These are phyloP conservation scores for Solanum tarapatanum DNA, from an alignment of 257 asterid species.

Conservation along the genomic window DNA sequence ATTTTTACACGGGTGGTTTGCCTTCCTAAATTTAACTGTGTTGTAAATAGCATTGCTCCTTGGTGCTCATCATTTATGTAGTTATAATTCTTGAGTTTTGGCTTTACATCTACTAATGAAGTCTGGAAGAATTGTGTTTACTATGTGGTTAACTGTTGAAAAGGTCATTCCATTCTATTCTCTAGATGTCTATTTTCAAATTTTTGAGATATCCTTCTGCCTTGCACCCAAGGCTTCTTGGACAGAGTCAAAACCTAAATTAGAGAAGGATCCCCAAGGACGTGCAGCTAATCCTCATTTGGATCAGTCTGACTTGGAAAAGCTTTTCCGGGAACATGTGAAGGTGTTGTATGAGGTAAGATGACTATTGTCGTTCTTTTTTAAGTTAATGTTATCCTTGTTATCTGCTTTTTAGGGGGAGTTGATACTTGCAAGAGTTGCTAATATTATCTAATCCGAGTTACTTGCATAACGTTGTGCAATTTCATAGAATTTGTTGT, in stretches of 20 bases:
- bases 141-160: background rate
- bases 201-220: background rate
- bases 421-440: background rate
- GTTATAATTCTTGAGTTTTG: background rate
- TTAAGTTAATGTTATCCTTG: background rate
- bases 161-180: background rate
- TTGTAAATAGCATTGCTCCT: background rate
- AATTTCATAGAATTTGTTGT: background rate
- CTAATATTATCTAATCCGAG: background rate
- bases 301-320: conserved; percentile 83
- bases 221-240: conserved; percentile 63
- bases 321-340: conserved; percentile 87
- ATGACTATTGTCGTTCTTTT: background rate
- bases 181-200: background rate
- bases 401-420: background rate
- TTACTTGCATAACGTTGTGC: background rate
- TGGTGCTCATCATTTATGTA: background rate
- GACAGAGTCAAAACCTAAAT: conserved; percentile 80
- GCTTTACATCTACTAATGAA: background rate
- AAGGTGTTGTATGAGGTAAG: conserved; percentile 74
- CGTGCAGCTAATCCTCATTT: conserved; percentile 76
- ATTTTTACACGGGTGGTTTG: background rate
- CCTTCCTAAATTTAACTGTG: background rate
- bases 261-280: conserved; percentile 98
- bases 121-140: background rate